A percentile compares a stretch with the other conserved stretches of the same genome.
phyloP scores from a whole-genome alignment of 2,329 filamentous ascomycete species.

The Colletotrichum endophyticum region DNA sequence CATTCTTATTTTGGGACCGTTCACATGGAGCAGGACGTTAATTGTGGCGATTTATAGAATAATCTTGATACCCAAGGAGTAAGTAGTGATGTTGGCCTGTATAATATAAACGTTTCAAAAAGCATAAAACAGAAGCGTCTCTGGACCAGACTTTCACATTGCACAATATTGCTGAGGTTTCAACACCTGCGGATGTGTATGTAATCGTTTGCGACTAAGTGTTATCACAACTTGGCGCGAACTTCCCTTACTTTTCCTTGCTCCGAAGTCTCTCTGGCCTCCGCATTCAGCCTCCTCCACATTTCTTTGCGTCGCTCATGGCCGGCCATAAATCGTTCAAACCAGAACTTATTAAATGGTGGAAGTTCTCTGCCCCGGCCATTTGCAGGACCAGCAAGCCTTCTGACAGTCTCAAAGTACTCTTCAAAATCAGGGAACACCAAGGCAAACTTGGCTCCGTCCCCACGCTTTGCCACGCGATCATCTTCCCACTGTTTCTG shows the following conservation, averaged over 20 bases:
- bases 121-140: background rate
- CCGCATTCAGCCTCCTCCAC: constrained; percentile 58
- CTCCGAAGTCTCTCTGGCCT: background rate
- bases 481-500: constrained; percentile 63
- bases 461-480: constrained; percentile 57
- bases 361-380: constrained; percentile 50
- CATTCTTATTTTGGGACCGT: background rate
- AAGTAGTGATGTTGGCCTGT: background rate
- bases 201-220: background rate
- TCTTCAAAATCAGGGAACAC: constrained; percentile 67
- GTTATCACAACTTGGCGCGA: background rate
- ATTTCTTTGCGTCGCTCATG: constrained; percentile 61
- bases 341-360: constrained; percentile 50
- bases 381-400: constrained; percentile 51
- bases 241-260: background rate
- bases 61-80: background rate
- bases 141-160: background rate
- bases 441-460: constrained; percentile 61
- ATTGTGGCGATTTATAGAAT: background rate
- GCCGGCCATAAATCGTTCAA: constrained; percentile 54
- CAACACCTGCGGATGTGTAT: background rate
- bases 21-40: background rate
- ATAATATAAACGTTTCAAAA: background rate
- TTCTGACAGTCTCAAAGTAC: constrained; percentile 64
- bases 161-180: background rate